Percentiles rank a stretch among this genome's conserved stretches.
phyloP scores from a whole-genome alignment of 768 basidiomycete genomes.

The Vararia minispora region DNA sequence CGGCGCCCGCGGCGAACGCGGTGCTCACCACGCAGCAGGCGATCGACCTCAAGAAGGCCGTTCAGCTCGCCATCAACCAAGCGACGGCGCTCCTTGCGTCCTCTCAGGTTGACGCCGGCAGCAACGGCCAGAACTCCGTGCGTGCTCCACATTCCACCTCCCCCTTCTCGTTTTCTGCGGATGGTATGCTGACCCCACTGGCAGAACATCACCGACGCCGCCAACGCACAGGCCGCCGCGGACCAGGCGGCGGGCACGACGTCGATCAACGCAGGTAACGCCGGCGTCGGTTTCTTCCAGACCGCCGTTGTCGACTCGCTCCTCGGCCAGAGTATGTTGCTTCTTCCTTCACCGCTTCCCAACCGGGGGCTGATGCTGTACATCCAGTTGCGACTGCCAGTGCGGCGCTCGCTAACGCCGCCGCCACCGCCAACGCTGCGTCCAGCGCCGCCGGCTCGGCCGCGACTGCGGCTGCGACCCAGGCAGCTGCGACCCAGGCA shows the following conservation, averaged over 20 bases:
- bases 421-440: no score
- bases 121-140: conserved; percentile 3
- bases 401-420: background rate
- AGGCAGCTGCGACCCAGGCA: background rate
- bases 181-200: no score
- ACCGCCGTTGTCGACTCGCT: conserved; percentile 16
- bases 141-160: no score
- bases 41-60: conserved; percentile 17
- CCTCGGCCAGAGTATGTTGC: conserved; percentile 15
- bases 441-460: no score
- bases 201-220: conserved; percentile 11
- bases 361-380: background rate
- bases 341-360: background rate
- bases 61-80: conserved; percentile 12
- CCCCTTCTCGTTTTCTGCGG: no score
- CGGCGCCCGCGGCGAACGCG: conserved; percentile 10
- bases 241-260: no score
- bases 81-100: conserved; percentile 1
- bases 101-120: conserved; percentile 3
- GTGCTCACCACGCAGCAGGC: conserved; percentile 15
- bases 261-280: conserved; percentile 17
- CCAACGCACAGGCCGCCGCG: conserved; percentile 13
- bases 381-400: conserved; percentile 1
- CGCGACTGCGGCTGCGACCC: conserved; percentile 1
- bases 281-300: conserved; percentile 14